Evolutionary conservation across 495 filamentous ascomycete species (phyloP).

Genomic region (Xylaria intraflava): DNA sequence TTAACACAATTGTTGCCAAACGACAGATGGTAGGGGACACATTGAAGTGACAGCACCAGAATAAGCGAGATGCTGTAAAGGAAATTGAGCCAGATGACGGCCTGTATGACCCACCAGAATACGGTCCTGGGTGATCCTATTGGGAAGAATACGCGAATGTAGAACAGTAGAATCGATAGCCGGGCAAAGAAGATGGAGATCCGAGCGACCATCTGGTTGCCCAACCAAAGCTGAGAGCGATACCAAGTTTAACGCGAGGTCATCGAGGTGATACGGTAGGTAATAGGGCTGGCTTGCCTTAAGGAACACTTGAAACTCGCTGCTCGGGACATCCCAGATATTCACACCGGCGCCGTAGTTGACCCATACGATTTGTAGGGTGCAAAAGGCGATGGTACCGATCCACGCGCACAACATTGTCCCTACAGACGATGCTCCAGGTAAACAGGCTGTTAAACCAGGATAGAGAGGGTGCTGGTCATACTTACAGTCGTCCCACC

Average conservation of each 20-base stretch:
- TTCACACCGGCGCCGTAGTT: constrained; percentile 10
- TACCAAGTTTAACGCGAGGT: neutral
- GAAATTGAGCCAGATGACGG: constrained; percentile 12
- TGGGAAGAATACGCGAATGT: constrained; percentile 33
- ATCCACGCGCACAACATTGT: constrained; percentile 12
- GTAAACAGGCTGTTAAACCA: neutral
- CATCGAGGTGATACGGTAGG: neutral
- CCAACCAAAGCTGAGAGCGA: constrained; percentile 8
- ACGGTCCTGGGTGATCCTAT: constrained; percentile 5
- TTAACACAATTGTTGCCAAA: constrained; percentile 13
- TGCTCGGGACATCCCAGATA: constrained; percentile 7
- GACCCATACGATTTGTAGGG: constrained; percentile 7
- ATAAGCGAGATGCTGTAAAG: constrained; percentile 13
- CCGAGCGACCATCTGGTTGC: constrained; percentile 33
- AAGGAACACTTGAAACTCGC: neutral
- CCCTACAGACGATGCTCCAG: neutral
- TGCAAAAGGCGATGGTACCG: constrained; percentile 6
- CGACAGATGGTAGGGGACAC: constrained; percentile 10
- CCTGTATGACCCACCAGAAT: constrained; percentile 15
- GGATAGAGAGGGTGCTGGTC: neutral
- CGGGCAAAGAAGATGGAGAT: constrained; percentile 32
- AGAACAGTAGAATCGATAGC: constrained; percentile 31
- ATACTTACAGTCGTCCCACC: constrained; percentile 18
- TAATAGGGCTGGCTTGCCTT: neutral
- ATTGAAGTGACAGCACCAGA: constrained; percentile 11